phyloP scores from a whole-genome alignment of 192 early-diverging fungal species.

The Blastocladiella britannica region DNA sequence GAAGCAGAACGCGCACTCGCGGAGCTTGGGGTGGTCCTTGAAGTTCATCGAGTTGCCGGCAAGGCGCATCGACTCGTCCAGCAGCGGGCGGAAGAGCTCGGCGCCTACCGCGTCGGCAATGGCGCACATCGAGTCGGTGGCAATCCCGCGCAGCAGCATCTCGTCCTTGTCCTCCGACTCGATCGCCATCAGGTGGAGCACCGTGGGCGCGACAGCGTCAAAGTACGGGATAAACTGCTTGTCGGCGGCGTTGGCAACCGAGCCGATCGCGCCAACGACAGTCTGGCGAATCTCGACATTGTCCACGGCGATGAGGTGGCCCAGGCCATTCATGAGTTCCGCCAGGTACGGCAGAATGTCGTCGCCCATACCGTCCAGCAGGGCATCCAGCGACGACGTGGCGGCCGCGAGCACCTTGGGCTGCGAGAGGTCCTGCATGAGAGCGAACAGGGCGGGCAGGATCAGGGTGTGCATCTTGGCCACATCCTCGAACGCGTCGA shows the following conservation, averaged over 20 bases:
- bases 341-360: conserved; percentile 63
- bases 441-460: conserved; percentile 61
- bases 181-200: conserved; percentile 50
- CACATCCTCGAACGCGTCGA: conserved; percentile 65
- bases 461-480: conserved; percentile 57
- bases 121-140: conserved; percentile 62
- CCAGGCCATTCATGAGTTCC: conserved; percentile 57
- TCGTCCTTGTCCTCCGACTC: conserved; percentile 40
- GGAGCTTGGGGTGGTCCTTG: conserved; percentile 46
- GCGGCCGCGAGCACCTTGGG: conserved; percentile 55
- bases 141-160: conserved; percentile 56
- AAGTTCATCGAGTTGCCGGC: conserved; percentile 57
- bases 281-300: conserved; percentile 48
- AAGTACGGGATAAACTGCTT: conserved; percentile 51
- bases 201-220: conserved; percentile 38
- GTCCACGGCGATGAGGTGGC: conserved; percentile 40
- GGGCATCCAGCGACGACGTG: conserved; percentile 67
- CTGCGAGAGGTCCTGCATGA: conserved; percentile 50
- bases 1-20: conserved; percentile 71
- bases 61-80: conserved; percentile 50
- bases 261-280: conserved; percentile 67
- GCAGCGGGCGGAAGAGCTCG: conserved; percentile 53
- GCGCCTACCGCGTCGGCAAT: conserved; percentile 73
- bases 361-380: conserved; percentile 63
- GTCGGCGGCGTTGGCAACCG: conserved; percentile 69